Evolutionary conservation across 2,329 filamentous ascomycete species (phyloP).

Genomic region (Arthrobotrys conoides): DNA sequence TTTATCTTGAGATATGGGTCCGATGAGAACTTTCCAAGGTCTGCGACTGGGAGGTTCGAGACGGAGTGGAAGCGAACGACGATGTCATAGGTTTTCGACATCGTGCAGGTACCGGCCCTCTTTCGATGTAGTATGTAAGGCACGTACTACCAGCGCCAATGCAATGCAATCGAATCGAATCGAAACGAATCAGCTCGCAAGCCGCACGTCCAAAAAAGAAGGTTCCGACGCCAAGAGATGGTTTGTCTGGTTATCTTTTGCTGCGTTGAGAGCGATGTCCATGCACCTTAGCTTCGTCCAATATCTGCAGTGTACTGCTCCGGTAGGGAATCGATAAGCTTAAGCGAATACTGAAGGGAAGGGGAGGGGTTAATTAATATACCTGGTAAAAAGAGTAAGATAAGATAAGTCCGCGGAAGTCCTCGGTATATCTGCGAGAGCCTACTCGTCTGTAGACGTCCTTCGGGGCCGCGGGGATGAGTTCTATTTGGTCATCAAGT

Average conservation of each 20-base stretch:
- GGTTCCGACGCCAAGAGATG: neutral
- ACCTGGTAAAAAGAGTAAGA: neutral
- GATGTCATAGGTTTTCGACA: conserved; percentile 42
- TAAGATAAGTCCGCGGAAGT: neutral
- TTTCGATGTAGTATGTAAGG: neutral
- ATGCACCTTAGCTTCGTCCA: too few species aligned
- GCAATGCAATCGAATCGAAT: too few species aligned
- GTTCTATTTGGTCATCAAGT: neutral
- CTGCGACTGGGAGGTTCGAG: conserved; percentile 56
- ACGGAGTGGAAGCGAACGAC: conserved; percentile 58
- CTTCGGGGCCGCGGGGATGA: neutral
- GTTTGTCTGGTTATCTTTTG: conserved; percentile 1
- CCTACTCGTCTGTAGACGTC: neutral
- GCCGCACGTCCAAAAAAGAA: neutral
- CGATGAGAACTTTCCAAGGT: conserved; percentile 58
- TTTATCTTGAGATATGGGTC: conserved; percentile 58
- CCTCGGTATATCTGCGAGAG: neutral
- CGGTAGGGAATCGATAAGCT: too few species aligned
- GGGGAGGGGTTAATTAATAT: neutral
- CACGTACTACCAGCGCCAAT: too few species aligned
- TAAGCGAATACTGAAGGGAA: too few species aligned
- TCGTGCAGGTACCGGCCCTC: neutral
- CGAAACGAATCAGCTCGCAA: neutral
- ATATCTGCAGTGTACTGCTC: too few species aligned
- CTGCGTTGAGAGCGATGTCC: neutral